Base-by-base conservation (phyloP, 352 stramenopile genomes). In the Blastocystis sp. region DNA sequence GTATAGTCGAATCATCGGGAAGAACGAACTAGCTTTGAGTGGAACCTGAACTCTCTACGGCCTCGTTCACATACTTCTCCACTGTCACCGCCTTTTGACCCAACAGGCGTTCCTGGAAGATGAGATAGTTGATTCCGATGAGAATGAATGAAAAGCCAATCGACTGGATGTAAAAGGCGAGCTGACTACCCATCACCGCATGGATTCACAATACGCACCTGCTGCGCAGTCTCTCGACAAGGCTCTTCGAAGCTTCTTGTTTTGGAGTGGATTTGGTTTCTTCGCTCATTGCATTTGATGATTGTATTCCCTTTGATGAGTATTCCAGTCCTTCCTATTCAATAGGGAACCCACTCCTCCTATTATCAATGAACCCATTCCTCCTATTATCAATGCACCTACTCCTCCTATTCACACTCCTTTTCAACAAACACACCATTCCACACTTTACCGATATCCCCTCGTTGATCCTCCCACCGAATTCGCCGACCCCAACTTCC, bases 11-110 rank as follows among this genome's bases (percentile, higher is more conserved):
- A 57, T 81, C 69, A 61, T 81, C 69, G 21, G 46, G 44, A 6
- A 81, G 38, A 27, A 81, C 46, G 48, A 63, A 81, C 69, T 81
- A 81, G 3, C 34, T 8, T 11, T 81, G 16, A 64, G 4, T 64
- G 27, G 4, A 7, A 38, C 11, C 14, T 8, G 29, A 21, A 8
- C n/a, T 40, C 24, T 21, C 36, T 34, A 81, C 69, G 36, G 69
- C 69, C 27, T 81, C 40, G 40, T 81, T 81, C 48, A 81, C 69
- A 61, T 81, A 81, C 6, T 63, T 63, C 48, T 81, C 69, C n/a
- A 81, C 36, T 29, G 21, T 21, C n/a, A 11, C 36, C 14, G 69
- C 69, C 44, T 59, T 27, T 14, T 65, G 6, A 32, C 69, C 69
- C 9, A 81, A 44, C 27, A 65, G 44, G 40, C 69, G 69, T 65